Percentiles rank a stretch among this genome's conserved stretches.
Conservation (phyloP, 1,139 yeast species). For the Sugiyamaella pinicola region DNA sequence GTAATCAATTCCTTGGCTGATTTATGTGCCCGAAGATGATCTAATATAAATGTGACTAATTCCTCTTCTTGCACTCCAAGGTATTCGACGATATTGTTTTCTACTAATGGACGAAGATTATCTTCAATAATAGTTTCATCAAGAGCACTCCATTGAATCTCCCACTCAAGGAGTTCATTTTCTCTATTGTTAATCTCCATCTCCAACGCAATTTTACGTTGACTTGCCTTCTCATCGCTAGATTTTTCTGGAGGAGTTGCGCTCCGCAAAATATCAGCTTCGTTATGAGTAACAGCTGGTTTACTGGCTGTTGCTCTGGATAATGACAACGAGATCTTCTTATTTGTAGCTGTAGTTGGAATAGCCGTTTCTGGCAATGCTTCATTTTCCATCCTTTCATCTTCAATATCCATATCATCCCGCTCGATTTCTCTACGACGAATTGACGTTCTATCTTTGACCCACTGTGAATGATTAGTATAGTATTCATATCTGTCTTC, state of each 20-base stretch:
- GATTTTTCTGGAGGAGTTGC: not conserved
- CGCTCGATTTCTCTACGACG: constrained; percentile 37
- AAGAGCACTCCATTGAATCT: constrained; percentile 38
- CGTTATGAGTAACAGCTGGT: not conserved
- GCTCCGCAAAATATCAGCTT: not conserved
- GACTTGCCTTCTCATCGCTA: not conserved
- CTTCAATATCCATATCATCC: constrained; percentile 37
- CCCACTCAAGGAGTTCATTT: constrained; percentile 32
- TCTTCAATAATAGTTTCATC: constrained; percentile 33
- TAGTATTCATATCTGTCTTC: constrained; percentile 35
- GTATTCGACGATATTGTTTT: constrained; percentile 39
- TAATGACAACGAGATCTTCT: constrained; percentile 29
- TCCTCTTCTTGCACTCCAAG: constrained; percentile 45
- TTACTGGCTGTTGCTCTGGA: constrained; percentile 1
- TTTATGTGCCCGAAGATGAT: constrained; percentile 36
- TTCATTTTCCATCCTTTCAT: constrained; percentile 31
- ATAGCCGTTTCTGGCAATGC: constrained; percentile 16
- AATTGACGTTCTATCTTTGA: constrained; percentile 35
- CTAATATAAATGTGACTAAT: constrained; percentile 37
- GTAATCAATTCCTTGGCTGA: constrained; percentile 34
- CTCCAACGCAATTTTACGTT: constrained; percentile 17
- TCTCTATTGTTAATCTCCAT: constrained; percentile 30
- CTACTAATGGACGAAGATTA: constrained; percentile 35
- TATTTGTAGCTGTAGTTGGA: constrained; percentile 12
- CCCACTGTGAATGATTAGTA: constrained; percentile 41